Conservation (phyloP, 768 basidiomycete species). For the Podaxis pistillaris region DNA sequence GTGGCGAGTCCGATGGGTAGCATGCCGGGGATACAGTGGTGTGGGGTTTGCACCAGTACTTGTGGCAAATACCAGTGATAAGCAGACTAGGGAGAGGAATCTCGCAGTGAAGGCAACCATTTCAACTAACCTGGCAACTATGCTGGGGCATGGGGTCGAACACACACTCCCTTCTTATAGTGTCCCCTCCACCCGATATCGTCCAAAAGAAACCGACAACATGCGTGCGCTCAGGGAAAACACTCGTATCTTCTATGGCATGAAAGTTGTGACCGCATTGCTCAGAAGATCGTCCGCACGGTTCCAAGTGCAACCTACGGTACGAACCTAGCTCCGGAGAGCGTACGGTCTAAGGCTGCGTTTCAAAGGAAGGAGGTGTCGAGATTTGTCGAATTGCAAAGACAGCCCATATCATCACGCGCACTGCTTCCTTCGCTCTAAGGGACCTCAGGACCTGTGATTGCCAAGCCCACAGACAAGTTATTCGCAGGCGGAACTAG, state of each 20-base stretch:
- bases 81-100: neutral
- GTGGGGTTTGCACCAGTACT: neutral
- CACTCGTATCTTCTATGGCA: neutral
- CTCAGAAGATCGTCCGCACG: neutral
- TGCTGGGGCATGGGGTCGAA: neutral
- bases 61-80: neutral
- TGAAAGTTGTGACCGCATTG: neutral
- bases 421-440: no score
- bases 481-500: no score
- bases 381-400: neutral
- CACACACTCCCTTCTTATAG: neutral
- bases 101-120: neutral
- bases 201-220: neutral
- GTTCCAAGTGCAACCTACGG: neutral
- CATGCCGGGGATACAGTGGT: neutral
- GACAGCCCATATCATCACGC: neutral
- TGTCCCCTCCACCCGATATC: neutral
- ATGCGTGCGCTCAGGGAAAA: neutral
- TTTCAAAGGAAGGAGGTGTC: neutral
- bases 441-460: no score
- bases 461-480: no score
- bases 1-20: slow-evolving; percentile 17
- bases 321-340: neutral
- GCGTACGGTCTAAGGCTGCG: neutral
- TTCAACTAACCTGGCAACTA: neutral